A percentile compares a stretch with the other conserved stretches of the same genome.
phyloP scores from a whole-genome alignment of 2,329 filamentous ascomycete species.

The Hypoxylon rubiginosum region DNA sequence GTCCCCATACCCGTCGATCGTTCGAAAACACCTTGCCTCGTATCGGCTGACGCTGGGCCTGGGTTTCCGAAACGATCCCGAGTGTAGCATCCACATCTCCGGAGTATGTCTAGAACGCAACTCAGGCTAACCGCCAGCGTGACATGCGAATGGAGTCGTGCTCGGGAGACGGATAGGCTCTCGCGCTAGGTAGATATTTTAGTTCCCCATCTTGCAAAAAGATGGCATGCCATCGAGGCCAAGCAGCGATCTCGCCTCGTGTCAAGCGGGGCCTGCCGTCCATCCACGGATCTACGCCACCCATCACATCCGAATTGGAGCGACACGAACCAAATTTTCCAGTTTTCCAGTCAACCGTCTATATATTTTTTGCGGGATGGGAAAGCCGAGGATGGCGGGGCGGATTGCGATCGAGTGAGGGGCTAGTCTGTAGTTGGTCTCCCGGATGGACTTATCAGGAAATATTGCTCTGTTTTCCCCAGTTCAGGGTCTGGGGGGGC shows the following conservation, averaged over 20 bases:
- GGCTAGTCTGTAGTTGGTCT: conserved; percentile 20
- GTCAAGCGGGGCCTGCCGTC: conserved; percentile 25
- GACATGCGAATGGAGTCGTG: conserved; percentile 5
- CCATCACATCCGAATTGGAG: conserved; percentile 22
- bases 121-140: conserved; percentile 5
- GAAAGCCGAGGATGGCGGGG: conserved; percentile 37
- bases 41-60: not conserved
- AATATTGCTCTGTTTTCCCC: conserved; percentile 13
- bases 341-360: conserved; percentile 9
- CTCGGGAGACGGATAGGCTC: conserved; percentile 9
- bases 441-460: conserved; percentile 34
- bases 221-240: conserved; percentile 8
- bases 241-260: conserved; percentile 31
- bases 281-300: not conserved
- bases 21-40: not conserved
- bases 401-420: conserved; percentile 24
- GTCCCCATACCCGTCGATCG: not conserved
- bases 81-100: not conserved
- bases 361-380: conserved; percentile 28
- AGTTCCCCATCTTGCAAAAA: conserved; percentile 9
- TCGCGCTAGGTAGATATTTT: conserved; percentile 5
- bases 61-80: not conserved
- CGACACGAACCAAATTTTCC: conserved; percentile 25
- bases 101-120: not conserved
- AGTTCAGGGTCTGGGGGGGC: not conserved